Evolutionary conservation across 257 asterid species (phyloP).

Genomic region (Echium plantagineum): DNA sequence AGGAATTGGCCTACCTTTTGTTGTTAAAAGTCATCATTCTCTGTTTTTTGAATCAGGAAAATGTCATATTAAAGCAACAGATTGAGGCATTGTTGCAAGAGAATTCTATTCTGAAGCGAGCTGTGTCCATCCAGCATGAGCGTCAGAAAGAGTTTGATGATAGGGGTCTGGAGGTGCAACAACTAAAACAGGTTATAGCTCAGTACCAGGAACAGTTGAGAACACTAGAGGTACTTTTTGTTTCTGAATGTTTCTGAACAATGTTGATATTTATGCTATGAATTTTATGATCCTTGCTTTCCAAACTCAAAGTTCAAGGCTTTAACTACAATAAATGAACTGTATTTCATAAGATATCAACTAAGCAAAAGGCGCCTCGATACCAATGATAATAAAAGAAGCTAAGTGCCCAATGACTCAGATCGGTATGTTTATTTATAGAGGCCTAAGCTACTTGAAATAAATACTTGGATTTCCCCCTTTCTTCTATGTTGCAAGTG

Average conservation of each 20-base stretch:
- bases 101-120: conserved; percentile 64
- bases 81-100: conserved; percentile 61
- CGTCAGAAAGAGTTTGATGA: conserved; percentile 82
- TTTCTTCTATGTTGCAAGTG: too few relatives aligned
- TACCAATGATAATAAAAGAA: too few relatives aligned
- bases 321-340: too few relatives aligned
- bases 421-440: too few relatives aligned
- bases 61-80: conserved; percentile 57
- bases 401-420: too few relatives aligned
- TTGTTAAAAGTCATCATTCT: neutral
- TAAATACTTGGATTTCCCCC: too few relatives aligned
- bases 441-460: too few relatives aligned
- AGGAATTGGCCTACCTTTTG: neutral
- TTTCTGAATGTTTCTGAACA: conserved; percentile 2
- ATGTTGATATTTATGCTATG: neutral
- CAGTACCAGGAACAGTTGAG: conserved; percentile 89
- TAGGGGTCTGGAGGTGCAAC: conserved; percentile 64
- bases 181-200: conserved; percentile 66
- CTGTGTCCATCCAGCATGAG: conserved; percentile 75
- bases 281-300: too few relatives aligned
- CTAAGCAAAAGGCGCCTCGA: too few relatives aligned
- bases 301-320: too few relatives aligned
- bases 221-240: conserved; percentile 68
- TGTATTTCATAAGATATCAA: too few relatives aligned
- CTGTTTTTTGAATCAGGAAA: conserved; percentile 38